Evolutionary conservation across 495 filamentous ascomycete genomes (phyloP), one percentile per base, ranked within the genome.

Genomic region (Cetradonia linearis): DNA sequence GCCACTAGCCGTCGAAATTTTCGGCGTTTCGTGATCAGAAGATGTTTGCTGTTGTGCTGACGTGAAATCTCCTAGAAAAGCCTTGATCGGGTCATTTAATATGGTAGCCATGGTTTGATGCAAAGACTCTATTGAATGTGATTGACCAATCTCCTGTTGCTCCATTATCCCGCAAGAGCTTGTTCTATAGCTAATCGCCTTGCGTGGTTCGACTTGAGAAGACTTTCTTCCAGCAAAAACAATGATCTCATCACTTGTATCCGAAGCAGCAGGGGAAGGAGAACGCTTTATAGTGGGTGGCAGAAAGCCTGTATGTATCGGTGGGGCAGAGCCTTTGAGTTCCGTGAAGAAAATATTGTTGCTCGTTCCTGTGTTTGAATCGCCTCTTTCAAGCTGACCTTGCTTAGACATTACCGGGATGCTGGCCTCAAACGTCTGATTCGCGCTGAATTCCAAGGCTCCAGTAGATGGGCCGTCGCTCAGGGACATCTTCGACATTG

Each of bases 161-260:
- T 8, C 14, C 4, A 46, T 52, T 27, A 37, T 46, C 20, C 28
- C 38, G 23, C 34, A 10, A 31, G 52, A 28, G 7, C 3, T 20
- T 4, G 47, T n/a, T 11, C 14, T 33, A n/a, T 33, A n/a, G 30
- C 5, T n/a, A 34, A 4, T 28, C 18, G 31, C 55, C 7, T 30
- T 38, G 50, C 58, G 23, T 47, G 34, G 53, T 40, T 59, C 30
- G 2, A 30, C 27, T 20, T 30, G 20, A 34, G 30, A 30, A 14
- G 53, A 54, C 50, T 74, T 70, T 49, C 84, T 73, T 33, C 85
- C 85, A 54, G 70, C 70, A 67, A 88, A 89, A 9, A 87, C 61
- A 49, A 89, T 81, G n/a, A 86, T 69, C 56, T 89, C 86, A 18
- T 83, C 81, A 64, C 79, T 81, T 3, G 83, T 85, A 59, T 81